Percentiles rank a stretch among this genome's conserved stretches.
Conservation (phyloP, 768 basidiomycete species). For the Lactifluus rugatus region DNA sequence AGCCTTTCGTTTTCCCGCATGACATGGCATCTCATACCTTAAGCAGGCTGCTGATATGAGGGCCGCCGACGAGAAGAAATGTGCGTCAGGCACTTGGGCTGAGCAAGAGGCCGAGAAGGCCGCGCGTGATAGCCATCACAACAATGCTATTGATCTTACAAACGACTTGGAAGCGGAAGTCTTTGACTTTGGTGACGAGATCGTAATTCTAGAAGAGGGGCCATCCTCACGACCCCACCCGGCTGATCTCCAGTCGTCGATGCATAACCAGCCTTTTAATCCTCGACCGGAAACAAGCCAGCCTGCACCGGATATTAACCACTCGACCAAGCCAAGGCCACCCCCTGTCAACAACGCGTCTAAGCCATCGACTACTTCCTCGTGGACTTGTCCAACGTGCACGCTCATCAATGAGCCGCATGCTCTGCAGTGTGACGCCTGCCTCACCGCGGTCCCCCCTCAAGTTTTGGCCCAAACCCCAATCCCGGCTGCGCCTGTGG, state of each 20-base stretch:
- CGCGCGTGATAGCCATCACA: constrained; percentile 51
- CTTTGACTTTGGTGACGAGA: constrained; percentile 25
- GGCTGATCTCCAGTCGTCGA: constrained; percentile 13
- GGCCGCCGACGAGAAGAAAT: constrained; percentile 60
- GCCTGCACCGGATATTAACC: not conserved
- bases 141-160: constrained; percentile 53
- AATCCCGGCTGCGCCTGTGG: not conserved
- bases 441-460: constrained; percentile 30
- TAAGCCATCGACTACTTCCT: constrained; percentile 6
- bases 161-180: constrained; percentile 22
- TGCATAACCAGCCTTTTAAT: not conserved
- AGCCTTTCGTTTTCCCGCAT: not conserved
- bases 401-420: constrained; percentile 49
- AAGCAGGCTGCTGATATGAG: constrained; percentile 80
- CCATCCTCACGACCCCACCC: constrained; percentile 16
- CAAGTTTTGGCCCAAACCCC: not conserved
- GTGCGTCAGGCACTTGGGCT: constrained; percentile 51
- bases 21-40: not conserved
- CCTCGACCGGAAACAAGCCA: not conserved
- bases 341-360: constrained; percentile 12
- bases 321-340: constrained; percentile 5
- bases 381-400: constrained; percentile 51
- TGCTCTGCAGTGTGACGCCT: constrained; percentile 50
- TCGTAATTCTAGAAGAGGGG: constrained; percentile 24
- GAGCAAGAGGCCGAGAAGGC: constrained; percentile 61